Base-by-base conservation (phyloP, 2,329 filamentous ascomycete species). In the Colletotrichum falcatum region DNA sequence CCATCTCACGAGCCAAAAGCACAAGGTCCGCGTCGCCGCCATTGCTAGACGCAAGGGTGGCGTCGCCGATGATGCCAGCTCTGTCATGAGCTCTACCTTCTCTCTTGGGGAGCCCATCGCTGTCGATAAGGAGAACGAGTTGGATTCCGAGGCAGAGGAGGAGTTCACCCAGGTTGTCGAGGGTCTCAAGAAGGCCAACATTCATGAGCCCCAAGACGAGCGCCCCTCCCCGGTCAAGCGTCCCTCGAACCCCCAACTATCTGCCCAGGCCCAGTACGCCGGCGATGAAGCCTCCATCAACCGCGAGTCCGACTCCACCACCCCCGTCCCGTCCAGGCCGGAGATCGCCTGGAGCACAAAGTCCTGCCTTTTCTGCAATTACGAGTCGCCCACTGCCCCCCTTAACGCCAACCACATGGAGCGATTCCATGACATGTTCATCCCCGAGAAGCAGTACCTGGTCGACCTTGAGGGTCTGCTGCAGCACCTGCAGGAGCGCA, bases 361-460 rank as follows among this genome's bases (percentile, higher is more conserved):
- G 79, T 80, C 85, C 9, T 99, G 96, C 79, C 85, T 99, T 20
- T 98, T 99, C 86, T 99, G 96, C 86, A 97, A 96, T 80, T 92
- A 93, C 77, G 86, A 92, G 60, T 97, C 94, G 0, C 89, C 93
- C 0, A 92, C 89, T 16, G 83, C 94, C 7, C 82, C 89, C n/a
- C 84, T 95, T 39, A 98, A 95, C 77, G 85, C 94, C 42, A 84
- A 90, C 49, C 96, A 99, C 79, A 99, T 99, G 96, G 91, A 92
- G 78, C 92, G 93, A 71, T 91, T 92, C 76, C 96, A 99, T 79
- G 94, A 95, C 83, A 94, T 98, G 90, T 98, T 98, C 81, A 91
- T 99, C 72, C 96, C 96, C 0, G 96, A 99, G 80, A 92, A 90
- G 81, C 84, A 91, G 39, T 99, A 94, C 76, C 84, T 99, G 2